Base-by-base conservation (phyloP, 1,284 basidiomycete genomes). In the Baeospora myosura region DNA sequence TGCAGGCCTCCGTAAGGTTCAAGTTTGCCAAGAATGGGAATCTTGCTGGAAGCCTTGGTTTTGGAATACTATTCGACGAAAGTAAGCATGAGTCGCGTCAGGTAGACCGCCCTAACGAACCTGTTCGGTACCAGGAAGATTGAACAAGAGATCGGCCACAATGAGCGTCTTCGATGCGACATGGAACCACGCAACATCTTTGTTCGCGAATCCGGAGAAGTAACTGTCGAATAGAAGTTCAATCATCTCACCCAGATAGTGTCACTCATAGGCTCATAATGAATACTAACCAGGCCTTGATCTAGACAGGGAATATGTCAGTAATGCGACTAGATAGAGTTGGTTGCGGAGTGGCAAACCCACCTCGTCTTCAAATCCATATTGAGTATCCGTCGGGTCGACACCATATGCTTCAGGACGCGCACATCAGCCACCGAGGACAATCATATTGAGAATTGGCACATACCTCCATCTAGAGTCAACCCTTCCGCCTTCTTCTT, bases 151-250 rank as follows among this genome's bases (percentile, higher is more conserved):
- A 59, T 98, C 95, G 1, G 88, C 95, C 57, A 88, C 71, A 43
- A 98, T 75, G 41, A 98, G 66, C 0, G 86, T 82, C 57, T 81
- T 88, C 11, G 81, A 85, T 0, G 79, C 72, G 11, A 70, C 65
- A 57, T 98, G 95, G 48, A 88, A 75, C 60, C 94, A 96, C 0
- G 89, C 89, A 12, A 96, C 78, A 49, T 97, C 95, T 58, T 90
- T 81, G 60, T 92, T 94, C 51, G 68, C 68, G 61, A 86, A 82
- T 0, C 89, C 86, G 10, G 86, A 73, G 55, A 95, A 92, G 58
- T 84, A 88, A 55, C 82, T 89, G 54, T 0, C 53, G 46, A 23
- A 31, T 10, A 14, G n/a, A n/a, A n/a, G 30, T 12, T 33, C 1
- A 25, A 37, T 16, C 5, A 4, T 24, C 12, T 18, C n/a, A 5